phyloP scores from a whole-genome alignment of 768 basidiomycete genomes.

The Kwoniella shandongensis region DNA sequence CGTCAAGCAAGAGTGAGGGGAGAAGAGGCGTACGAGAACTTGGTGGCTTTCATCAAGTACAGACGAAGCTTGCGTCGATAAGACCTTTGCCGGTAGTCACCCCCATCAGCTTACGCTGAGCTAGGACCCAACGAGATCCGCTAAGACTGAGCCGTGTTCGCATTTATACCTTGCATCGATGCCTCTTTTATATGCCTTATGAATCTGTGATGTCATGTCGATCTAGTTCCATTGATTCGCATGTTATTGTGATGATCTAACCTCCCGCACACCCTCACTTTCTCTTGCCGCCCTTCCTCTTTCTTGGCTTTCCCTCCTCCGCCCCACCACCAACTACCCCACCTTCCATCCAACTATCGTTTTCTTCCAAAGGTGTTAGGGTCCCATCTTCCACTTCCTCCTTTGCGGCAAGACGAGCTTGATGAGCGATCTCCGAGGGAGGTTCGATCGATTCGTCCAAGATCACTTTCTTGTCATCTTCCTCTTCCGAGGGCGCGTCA shows the following conservation, averaged over 20 bases:
- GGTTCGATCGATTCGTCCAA: conserved; percentile 41
- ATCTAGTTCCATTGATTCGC: too few species aligned
- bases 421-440: conserved; percentile 37
- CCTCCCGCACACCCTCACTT: too few species aligned
- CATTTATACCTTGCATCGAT: too few species aligned
- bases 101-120: background rate
- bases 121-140: too few species aligned
- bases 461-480: conserved; percentile 7
- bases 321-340: conserved; percentile 10
- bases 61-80: conserved; percentile 38
- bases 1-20: conserved; percentile 51
- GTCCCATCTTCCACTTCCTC: conserved; percentile 10
- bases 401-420: conserved; percentile 20
- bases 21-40: conserved; percentile 56
- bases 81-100: too few species aligned
- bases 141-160: too few species aligned
- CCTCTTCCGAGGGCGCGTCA: conserved; percentile 57
- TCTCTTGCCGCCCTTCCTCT: conserved; percentile 20
- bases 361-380: conserved; percentile 19
- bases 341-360: conserved; percentile 43
- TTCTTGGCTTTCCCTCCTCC: conserved; percentile 19
- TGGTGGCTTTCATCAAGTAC: conserved; percentile 56
- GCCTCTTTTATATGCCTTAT: background rate
- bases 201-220: background rate
- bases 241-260: background rate